Conservation (phyloP, 495 filamentous ascomycete species). For the Jackrogersella minutella region DNA sequence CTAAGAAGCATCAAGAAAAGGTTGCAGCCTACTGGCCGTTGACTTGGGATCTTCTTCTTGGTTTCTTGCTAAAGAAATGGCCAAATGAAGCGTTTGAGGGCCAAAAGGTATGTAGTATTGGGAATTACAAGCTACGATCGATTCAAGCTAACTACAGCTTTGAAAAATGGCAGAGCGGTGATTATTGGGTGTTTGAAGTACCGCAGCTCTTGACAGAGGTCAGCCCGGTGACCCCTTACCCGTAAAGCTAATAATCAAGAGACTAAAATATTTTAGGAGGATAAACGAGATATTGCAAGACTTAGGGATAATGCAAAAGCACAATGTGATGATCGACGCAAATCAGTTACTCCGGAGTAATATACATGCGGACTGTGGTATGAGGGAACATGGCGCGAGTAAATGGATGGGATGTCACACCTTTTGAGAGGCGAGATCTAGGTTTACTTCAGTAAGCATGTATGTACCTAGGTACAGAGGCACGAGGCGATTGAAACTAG, state of each 20-base stretch:
- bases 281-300: neutral
- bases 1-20: neutral
- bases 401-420: neutral
- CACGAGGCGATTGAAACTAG: too few relatives aligned
- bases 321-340: neutral
- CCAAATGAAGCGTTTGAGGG: neutral
- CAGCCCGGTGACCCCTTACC: neutral
- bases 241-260: neutral
- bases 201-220: slow-evolving; percentile 7
- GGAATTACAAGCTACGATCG: neutral
- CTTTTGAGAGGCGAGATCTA: neutral
- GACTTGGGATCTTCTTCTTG: neutral
- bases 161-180: neutral
- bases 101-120: neutral
- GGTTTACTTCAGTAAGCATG: too few relatives aligned
- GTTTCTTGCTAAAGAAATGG: neutral
- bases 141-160: neutral
- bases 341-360: neutral
- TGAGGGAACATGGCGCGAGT: neutral
- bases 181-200: slow-evolving; percentile 11
- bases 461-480: too few relatives aligned
- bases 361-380: neutral
- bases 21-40: neutral
- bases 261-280: neutral
- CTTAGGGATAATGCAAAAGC: neutral